phyloP scores from a whole-genome alignment of 345 rosid genomes.

The Eucalyptus erythrocorys region DNA sequence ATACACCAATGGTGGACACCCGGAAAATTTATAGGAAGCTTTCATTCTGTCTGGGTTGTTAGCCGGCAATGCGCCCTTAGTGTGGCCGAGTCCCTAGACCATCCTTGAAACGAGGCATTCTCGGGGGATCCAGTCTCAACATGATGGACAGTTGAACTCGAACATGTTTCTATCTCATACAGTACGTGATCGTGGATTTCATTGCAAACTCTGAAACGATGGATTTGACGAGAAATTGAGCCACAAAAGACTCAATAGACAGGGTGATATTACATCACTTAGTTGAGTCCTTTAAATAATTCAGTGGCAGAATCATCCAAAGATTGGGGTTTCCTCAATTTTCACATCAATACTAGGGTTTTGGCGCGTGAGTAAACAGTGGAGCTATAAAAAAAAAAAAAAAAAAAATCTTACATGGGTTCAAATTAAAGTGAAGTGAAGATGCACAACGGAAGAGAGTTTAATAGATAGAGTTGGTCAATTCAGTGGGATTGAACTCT shows the following conservation, averaged over 20 bases:
- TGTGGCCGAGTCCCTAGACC: neutral
- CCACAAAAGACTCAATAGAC: neutral
- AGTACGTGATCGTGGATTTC: neutral
- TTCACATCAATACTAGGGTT: neutral
- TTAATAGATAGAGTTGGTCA: neutral
- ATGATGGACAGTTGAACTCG: neutral
- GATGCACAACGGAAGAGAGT: neutral
- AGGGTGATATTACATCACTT: neutral
- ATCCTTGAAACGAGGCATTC: neutral
- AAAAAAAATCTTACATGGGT: neutral
- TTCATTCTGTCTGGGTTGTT: neutral
- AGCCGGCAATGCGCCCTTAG: neutral
- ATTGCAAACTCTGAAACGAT: neutral
- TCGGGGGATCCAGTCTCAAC: neutral
- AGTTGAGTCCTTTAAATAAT: neutral
- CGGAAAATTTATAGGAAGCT: neutral
- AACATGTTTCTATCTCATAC: neutral
- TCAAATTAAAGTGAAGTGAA: neutral
- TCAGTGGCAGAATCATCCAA: neutral
- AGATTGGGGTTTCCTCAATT: neutral
- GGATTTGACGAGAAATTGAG: neutral
- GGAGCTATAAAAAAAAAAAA: neutral
- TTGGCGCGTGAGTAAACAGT: neutral
- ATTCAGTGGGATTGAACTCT: neutral
- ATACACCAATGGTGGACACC: neutral